Evolutionary conservation across 768 basidiomycete species (phyloP).

Genomic region (Russula sp.): DNA sequence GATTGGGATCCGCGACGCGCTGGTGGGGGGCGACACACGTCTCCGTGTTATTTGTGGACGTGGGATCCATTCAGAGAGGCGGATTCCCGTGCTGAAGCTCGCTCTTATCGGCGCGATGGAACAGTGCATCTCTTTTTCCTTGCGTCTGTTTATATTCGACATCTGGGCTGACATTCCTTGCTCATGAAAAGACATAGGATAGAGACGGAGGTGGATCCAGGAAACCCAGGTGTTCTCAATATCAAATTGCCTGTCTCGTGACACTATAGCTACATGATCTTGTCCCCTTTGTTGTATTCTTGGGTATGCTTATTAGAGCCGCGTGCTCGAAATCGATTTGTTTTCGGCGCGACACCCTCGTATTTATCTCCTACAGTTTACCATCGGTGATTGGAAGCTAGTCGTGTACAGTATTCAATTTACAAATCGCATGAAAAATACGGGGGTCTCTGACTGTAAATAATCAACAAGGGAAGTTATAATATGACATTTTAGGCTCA

Average conservation of each 20-base stretch:
- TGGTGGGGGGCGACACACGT: slow-evolving; percentile 28
- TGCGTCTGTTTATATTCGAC: background rate
- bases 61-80: slow-evolving; percentile 31
- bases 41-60: slow-evolving; percentile 34
- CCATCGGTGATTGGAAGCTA: background rate
- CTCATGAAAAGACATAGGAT: slow-evolving; percentile 26
- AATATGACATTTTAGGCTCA: too few species aligned
- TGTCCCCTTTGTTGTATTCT: background rate
- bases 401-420: too few species aligned
- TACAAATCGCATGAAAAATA: too few species aligned
- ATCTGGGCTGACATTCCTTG: background rate
- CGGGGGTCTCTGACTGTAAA: too few species aligned
- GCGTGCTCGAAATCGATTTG: background rate
- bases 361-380: background rate
- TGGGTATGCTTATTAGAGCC: slow-evolving; percentile 4
- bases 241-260: slow-evolving; percentile 26
- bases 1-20: slow-evolving; percentile 31
- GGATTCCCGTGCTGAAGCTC: slow-evolving; percentile 31
- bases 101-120: slow-evolving; percentile 30
- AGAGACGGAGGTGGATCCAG: slow-evolving; percentile 26
- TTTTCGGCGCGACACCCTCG: background rate
- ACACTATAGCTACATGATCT: background rate
- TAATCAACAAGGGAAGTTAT: too few species aligned
- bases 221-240: slow-evolving; percentile 30
- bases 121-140: slow-evolving; percentile 24